Evolutionary conservation across 2,329 filamentous ascomycete species (phyloP).

Genomic region (Nannizziopsis barbatae): DNA sequence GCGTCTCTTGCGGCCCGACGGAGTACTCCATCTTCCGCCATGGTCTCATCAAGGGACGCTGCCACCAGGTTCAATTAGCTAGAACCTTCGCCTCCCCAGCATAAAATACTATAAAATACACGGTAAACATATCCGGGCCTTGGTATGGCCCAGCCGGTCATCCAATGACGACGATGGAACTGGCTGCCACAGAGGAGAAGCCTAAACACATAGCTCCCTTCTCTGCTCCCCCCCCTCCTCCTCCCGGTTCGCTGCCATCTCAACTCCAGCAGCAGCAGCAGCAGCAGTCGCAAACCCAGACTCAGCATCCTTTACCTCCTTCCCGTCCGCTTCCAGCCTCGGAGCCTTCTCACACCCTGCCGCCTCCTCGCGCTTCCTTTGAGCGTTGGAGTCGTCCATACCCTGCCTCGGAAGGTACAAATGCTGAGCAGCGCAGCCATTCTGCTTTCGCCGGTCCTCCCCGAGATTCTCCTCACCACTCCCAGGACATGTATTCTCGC

Average conservation of each 20-base stretch:
- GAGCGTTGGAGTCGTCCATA: slow-evolving; percentile 10
- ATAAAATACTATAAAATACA: neutral
- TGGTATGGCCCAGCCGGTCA: slow-evolving; percentile 4
- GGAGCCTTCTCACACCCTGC: slow-evolving; percentile 8
- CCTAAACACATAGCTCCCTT: slow-evolving; percentile 7
- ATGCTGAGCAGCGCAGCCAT: slow-evolving; percentile 10
- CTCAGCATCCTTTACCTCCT: neutral
- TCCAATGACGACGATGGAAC: slow-evolving; percentile 11
- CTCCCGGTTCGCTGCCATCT: neutral
- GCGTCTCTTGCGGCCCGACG: no score
- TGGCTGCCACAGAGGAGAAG: slow-evolving; percentile 11
- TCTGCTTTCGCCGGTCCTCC: slow-evolving; percentile 23
- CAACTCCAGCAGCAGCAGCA: neutral
- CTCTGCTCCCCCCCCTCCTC: slow-evolving; percentile 6
- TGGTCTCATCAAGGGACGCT: neutral
- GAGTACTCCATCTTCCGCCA: neutral
- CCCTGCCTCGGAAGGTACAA: slow-evolving; percentile 7
- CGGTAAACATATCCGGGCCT: neutral
- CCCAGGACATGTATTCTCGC: slow-evolving; percentile 19
- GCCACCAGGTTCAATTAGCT: slow-evolving; percentile 3
- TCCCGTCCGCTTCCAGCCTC: slow-evolving; percentile 12
- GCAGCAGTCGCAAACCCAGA: neutral
- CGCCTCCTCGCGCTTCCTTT: slow-evolving; percentile 11
- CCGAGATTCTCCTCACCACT: slow-evolving; percentile 18
- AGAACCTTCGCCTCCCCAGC: neutral